phyloP scores from a whole-genome alignment of 495 filamentous ascomycete genomes.

The Lepidopterella palustris region DNA sequence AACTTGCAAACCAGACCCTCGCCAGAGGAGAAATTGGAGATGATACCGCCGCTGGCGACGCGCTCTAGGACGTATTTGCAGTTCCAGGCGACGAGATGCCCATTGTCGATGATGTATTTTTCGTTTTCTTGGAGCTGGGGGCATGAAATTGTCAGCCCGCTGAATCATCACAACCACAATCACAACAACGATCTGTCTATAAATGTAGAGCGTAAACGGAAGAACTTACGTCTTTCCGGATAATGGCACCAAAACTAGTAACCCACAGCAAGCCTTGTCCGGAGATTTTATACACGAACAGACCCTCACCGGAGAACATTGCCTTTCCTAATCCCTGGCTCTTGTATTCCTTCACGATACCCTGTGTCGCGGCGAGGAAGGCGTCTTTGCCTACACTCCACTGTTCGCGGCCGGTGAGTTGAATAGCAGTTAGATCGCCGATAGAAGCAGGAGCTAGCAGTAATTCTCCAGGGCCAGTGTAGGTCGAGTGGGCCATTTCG shows the following conservation, averaged over 20 bases:
- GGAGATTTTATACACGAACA: conserved; percentile 83
- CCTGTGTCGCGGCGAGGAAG: conserved; percentile 71
- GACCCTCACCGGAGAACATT: conserved; percentile 86
- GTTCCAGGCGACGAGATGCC: conserved; percentile 95
- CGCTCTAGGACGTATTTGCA: conserved; percentile 88
- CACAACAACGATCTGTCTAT: too few relatives aligned
- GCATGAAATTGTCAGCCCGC: not conserved
- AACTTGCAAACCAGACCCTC: conserved; percentile 95
- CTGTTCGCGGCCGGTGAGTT: conserved; percentile 56
- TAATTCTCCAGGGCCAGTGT: conserved; percentile 86
- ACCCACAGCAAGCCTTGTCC: conserved; percentile 80
- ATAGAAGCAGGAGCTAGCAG: conserved; percentile 72
- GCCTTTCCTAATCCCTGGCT: conserved; percentile 82
- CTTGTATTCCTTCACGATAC: conserved; percentile 75
- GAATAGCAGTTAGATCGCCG: conserved; percentile 80
- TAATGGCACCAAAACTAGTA: conserved; percentile 88
- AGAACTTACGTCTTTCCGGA: conserved; percentile 80
- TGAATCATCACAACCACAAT: too few relatives aligned
- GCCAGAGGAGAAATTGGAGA: conserved; percentile 66
- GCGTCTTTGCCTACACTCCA: conserved; percentile 82
- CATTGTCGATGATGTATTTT: conserved; percentile 89
- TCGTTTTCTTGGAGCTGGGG: conserved; percentile 65
- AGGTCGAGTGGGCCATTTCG: conserved; percentile 73
- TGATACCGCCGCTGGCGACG: conserved; percentile 79
- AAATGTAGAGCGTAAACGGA: not conserved